Evolutionary conservation across 2,329 filamentous ascomycete species (phyloP), one percentile per base, ranked within the genome.

Genomic region (Diaporthe helianthi): DNA sequence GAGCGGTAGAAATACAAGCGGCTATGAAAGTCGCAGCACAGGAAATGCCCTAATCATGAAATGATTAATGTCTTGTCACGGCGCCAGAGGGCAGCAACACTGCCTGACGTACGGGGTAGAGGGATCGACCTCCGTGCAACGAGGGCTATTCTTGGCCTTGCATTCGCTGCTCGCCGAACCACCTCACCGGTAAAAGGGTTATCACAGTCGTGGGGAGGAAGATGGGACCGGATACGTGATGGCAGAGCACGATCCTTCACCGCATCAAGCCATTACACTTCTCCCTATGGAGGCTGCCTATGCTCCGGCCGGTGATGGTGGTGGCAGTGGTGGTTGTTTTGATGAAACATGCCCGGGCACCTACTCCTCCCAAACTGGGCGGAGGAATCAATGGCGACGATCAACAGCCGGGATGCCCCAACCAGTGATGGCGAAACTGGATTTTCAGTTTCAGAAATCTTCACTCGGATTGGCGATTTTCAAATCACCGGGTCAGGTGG

Each of bases 281-380:
- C 26, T 13, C 6, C 19, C 19, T 6, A 3, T n/a, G 19, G 9
- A 22, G 9, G 19, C 44, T 12, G 4, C n/a, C 19, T n/a, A 22
- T n/a, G 44, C 24, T 31, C 17, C 12, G 41, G 24, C 38, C 10
- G 38, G 41, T 7, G 24, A 24, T 7, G 24, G 38, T 44, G 15
- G 1, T 36, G 31, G 22, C 24, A n/a, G 53, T n/a, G 38, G 54
- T 47, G 6, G 55, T 61, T 33, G 38, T 33, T 61, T 61, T 41
- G 41, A 61, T 61, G 55, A 61, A 61, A 61, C 55, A 33, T 3
- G 41, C 26, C 41, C 38, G 26, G 41, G 22, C 41, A 24, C 53
- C 53, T 38, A 38, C 53, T 15, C n/a, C n/a, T 10, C 55, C 41
- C 19, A 61, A 19, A 33, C 33, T 38, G 26, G 31, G 10, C 41